These are phyloP conservation scores for Boehmeria nivea DNA, from an alignment of 306 rosid genomes.

Conservation along the genomic window DNA sequence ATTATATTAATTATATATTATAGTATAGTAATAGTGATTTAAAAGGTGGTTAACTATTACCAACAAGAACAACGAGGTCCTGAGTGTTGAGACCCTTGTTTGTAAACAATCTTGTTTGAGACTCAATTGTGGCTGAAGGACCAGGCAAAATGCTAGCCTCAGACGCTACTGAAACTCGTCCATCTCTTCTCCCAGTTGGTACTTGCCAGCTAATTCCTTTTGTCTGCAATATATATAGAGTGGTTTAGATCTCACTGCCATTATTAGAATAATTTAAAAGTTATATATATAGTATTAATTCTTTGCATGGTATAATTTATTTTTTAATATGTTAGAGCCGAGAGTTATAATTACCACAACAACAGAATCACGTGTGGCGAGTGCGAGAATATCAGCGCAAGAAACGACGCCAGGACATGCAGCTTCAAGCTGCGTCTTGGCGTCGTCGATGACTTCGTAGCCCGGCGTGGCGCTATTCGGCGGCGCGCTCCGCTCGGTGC, in stretches of 20 bases:
- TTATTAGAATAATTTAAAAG: too few species aligned
- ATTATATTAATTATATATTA: too few species aligned
- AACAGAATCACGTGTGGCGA: conserved; percentile 26
- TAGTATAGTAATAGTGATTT: too few species aligned
- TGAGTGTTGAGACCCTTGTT: conserved; percentile 46
- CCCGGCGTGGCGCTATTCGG: conserved; percentile 13
- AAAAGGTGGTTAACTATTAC: conserved; percentile 20
- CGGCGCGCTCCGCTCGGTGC: conserved; percentile 5
- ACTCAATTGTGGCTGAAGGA: conserved; percentile 28
- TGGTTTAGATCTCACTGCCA: too few species aligned
- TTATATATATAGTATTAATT: too few species aligned
- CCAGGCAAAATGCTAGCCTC: conserved; percentile 36
- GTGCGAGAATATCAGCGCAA: conserved; percentile 24
- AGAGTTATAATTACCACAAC: background rate
- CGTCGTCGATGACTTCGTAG: conserved; percentile 22
- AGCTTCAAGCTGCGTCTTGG: conserved; percentile 22
- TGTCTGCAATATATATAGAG: conserved; percentile 12
- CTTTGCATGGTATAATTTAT: too few species aligned
- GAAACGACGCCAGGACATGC: conserved; percentile 23
- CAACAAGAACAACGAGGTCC: conserved; percentile 58
- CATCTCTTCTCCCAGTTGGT: conserved; percentile 57
- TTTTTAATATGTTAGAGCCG: background rate
- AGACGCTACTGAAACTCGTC: conserved; percentile 42
- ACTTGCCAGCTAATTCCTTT: conserved; percentile 47
- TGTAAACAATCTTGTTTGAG: conserved; percentile 33